These are phyloP conservation scores for Pouteria glomerata DNA, from an alignment of 148 eudicot species.

Conservation along the genomic window DNA sequence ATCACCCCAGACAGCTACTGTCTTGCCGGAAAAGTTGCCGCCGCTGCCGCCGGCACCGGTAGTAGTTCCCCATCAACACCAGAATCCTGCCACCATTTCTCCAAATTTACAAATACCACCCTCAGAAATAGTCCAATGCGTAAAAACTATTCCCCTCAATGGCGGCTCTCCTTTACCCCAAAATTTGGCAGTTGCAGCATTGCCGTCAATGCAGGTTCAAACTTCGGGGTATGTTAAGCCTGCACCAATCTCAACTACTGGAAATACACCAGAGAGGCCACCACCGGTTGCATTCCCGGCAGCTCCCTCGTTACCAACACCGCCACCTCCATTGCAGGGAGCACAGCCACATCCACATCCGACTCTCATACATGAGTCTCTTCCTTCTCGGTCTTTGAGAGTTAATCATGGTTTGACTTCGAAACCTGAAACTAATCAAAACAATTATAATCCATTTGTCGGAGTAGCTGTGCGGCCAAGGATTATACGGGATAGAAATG, in stretches of 20 bases:
- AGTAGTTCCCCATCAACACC: conserved; percentile 1
- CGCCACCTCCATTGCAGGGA: conserved; percentile 10
- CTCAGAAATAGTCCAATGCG: background rate
- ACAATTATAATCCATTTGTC: conserved; percentile 26
- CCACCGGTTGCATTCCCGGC: conserved; percentile 1
- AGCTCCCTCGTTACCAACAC: conserved; percentile 10
- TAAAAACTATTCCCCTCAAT: background rate
- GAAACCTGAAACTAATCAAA: conserved; percentile 23
- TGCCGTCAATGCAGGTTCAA: background rate
- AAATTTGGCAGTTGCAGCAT: background rate
- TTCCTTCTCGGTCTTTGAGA: conserved; percentile 16
- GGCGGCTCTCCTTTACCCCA: background rate
- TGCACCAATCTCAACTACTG: background rate
- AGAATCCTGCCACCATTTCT: background rate
- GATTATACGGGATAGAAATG: conserved; percentile 26
- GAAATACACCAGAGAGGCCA: background rate
- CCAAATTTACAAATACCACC: background rate
- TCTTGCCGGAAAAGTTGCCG: conserved; percentile 6
- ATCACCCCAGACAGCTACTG: conserved; percentile 10
- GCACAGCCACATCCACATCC: conserved; percentile 17
- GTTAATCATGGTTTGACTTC: conserved; percentile 30
- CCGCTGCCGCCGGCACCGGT: background rate
- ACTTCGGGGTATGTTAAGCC: background rate
- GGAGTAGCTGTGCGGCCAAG: conserved; percentile 23
- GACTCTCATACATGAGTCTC: conserved; percentile 19